Evolutionary conservation across 75 land plant genomes (phyloP), one percentile per base, ranked within the genome.

Genomic region (Cupressus sempervirens): DNA sequence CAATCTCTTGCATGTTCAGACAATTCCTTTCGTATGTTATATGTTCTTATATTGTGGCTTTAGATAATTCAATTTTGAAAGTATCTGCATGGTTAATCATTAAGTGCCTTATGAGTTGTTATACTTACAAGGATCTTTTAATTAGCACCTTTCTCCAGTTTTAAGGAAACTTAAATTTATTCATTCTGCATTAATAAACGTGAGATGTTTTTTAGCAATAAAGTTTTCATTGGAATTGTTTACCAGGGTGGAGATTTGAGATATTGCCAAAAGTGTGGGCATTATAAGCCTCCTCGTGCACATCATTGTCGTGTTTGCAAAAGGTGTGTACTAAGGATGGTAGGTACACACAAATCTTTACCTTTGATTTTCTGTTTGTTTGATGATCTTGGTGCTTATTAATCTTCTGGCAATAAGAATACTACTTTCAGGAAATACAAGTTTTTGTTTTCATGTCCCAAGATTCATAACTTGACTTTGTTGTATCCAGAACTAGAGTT

Each of bases 301-400:
- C 99, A 97, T 90, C 99, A 97, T 87, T 97, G 99, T 84, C 98
- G 99, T 80, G 92, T 93, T 76, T 97, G 99, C 92, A 94, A 92
- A 88, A 93, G 96, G 85, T 97, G 99, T 91, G 94, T 97, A 53
- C 85, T 97, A 75, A 86, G 96, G 86, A 97, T 97, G 99, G 99
- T 97, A 95, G 82, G 89, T 68, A 80, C 79, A 72, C 56, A 30
- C 16, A 58, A 48, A 46, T 73, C 84, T 82, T 80, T 84, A 38
- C 26, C 43, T 85, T 85, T 48, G 84, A 43, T 81, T 83, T 43
- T 85, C 35, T 46, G 41, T 84, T 83, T 13, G 45, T 41, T 76
- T 76, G 79, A 45, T 43, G 29, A 79, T 79, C 16, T 79, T 79
- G 81, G 81, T 38, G n/a, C 79, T 76, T 20, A 76, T 1, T 79